A percentile compares a stretch with the other conserved stretches of the same genome.
Conservation (phyloP, 371 early-diverging fungal species). For the Mucor velutinosus region DNA sequence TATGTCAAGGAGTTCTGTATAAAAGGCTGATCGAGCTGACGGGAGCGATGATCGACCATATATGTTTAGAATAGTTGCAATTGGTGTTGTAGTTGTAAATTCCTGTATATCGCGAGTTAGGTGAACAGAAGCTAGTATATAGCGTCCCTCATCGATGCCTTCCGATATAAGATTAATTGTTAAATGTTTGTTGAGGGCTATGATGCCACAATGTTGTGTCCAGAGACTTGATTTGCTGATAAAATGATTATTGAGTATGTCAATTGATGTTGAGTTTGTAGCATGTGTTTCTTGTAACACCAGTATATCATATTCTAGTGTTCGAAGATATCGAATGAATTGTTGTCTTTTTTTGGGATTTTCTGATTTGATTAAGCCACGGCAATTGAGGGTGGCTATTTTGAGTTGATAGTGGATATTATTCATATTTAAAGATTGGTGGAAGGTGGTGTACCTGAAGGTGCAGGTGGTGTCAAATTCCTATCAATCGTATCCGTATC, state of each 20-base stretch:
- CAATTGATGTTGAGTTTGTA: no score
- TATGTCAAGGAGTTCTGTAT: background rate
- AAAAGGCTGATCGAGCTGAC: background rate
- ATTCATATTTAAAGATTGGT: background rate
- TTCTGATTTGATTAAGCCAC: constrained; percentile 11
- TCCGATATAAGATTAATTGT: background rate
- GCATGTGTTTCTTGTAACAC: constrained; percentile 18
- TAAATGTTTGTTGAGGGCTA: background rate
- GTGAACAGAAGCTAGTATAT: background rate
- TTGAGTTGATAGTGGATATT: background rate
- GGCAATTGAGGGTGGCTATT: constrained; percentile 21
- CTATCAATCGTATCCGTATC: no score
- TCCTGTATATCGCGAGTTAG: background rate
- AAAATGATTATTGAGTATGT: background rate
- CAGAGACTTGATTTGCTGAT: background rate
- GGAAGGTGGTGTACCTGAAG: background rate
- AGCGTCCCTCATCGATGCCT: background rate
- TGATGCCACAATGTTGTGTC: constrained; percentile 4
- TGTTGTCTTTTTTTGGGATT: background rate
- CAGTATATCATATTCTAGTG: background rate
- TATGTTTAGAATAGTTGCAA: background rate
- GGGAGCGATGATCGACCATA: background rate
- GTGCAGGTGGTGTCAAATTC: background rate
- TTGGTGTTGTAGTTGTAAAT: no score
- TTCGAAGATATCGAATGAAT: constrained; percentile 6